Percentiles rank a stretch among this genome's conserved stretches.
phyloP scores from a whole-genome alignment of 1,284 basidiomycete genomes.

The Cutaneotrichosporon spelunceum region DNA sequence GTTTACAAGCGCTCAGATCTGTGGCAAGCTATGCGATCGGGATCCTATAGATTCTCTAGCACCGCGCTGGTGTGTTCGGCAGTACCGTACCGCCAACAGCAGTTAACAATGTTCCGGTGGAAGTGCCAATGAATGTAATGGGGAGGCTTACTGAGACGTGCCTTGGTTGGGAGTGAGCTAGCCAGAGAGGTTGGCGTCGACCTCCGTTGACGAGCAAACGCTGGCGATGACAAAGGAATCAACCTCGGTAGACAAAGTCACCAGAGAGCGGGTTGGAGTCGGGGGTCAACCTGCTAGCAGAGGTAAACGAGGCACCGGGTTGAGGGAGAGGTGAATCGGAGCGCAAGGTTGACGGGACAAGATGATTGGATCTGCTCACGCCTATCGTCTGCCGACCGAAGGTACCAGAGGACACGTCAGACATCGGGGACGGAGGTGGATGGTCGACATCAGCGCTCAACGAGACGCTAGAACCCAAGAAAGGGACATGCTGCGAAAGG shows the following conservation, averaged over 20 bases:
- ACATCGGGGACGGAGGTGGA: background rate
- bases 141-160: background rate
- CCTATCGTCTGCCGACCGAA: background rate
- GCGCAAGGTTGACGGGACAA: background rate
- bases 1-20: background rate
- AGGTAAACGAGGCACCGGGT: background rate
- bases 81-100: background rate
- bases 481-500: background rate
- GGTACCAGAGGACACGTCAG: background rate
- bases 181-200: background rate
- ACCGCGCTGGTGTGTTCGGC: background rate
- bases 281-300: background rate
- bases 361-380: background rate
- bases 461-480: background rate
- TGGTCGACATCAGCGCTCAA: background rate
- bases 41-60: background rate
- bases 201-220: background rate
- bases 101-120: background rate
- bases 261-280: background rate
- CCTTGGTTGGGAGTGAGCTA: background rate
- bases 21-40: background rate
- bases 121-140: background rate
- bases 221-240: background rate
- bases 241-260: background rate
- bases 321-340: background rate